Conservation (phyloP, 257 asterid species). For the Schizonepeta tenuifolia region DNA sequence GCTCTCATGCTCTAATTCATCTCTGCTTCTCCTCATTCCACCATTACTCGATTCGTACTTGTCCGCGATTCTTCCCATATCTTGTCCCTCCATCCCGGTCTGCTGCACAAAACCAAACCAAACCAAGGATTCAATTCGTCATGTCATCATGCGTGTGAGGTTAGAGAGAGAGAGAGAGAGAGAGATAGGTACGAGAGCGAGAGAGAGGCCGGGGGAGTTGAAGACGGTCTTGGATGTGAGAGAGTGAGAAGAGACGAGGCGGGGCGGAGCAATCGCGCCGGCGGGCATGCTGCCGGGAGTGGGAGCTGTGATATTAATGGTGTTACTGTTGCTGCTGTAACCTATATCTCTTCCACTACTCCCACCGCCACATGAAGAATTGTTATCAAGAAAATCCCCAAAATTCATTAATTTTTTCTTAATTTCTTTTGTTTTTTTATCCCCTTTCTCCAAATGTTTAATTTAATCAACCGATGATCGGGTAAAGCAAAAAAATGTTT, state of each 20-base stretch:
- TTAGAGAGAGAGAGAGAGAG: not conserved
- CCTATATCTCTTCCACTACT: constrained; percentile 45
- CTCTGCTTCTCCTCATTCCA: constrained; percentile 60
- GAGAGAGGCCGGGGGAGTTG: constrained; percentile 88
- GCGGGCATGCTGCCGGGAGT: constrained; percentile 46
- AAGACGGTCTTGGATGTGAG: constrained; percentile 61
- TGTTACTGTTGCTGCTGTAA: constrained; percentile 21
- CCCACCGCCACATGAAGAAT: constrained; percentile 55
- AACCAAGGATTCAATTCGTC: not conserved
- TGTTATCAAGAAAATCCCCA: constrained; percentile 80
- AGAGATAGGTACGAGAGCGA: constrained; percentile 69
- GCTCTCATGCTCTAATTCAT: constrained; percentile 77
- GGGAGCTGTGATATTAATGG: not conserved
- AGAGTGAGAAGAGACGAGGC: constrained; percentile 59
- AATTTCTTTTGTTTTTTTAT: not conserved
- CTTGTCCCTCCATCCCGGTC: constrained; percentile 83
- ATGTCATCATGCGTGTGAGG: too few relatives aligned
- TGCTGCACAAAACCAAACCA: constrained; percentile 49
- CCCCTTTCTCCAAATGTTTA: not conserved
- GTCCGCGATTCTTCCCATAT: constrained; percentile 51
- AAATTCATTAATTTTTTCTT: constrained; percentile 71
- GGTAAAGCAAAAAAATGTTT: not conserved
- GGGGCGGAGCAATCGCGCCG: constrained; percentile 59
- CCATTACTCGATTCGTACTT: constrained; percentile 46
- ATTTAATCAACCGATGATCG: not conserved